Base-by-base conservation (phyloP, 139 green algal species). In the Closterium sp. region DNA sequence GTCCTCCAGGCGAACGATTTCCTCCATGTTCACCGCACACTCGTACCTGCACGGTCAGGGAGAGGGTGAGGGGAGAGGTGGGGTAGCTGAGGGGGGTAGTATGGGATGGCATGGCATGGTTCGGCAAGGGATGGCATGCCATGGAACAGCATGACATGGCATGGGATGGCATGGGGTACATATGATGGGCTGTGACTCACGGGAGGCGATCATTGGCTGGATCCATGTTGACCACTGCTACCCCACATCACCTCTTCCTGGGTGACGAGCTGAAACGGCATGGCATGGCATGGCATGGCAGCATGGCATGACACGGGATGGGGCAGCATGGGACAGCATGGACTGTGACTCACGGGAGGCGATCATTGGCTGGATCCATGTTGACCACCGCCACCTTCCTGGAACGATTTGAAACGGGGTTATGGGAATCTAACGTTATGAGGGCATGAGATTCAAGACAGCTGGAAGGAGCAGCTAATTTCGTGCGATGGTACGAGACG, bases 291-390 rank as follows among this genome's bases (percentile, higher is more conserved):
- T 45, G 9, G 38, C 32, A 38, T 45, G 4, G 4, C 38, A 9
- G 38, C 38, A 45, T 45, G 38, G 38, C 2, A 45, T 45, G 2
- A 10, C 2, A 45, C 38, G 38, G 38, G n/a, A n/a, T n/a, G n/a
- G n/a, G n/a, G n/a, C n/a, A n/a, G n/a, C n/a, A n/a, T n/a, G n/a
- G n/a, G n/a, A n/a, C n/a, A n/a, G n/a, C n/a, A n/a, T n/a, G n/a
- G n/a, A n/a, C n/a, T n/a, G n/a, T n/a, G n/a, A n/a, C 29, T 85
- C 98, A 98, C 13, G 97, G 96, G 86, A 97, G 92, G 11, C 87
- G 38, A 86, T 99, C 97, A 91, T 98, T 98, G 7, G 97, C 97
- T 84, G 97, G 97, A 91, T 99, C 97, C 29, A 99, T 88, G 93
- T 99, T 99, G 13, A 99, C 92, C 5, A 98, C 92, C 38, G 88